Evolutionary conservation across 495 filamentous ascomycete species (phyloP), one percentile per base, ranked within the genome.

Genomic region (Chaetomidium leptoderma): DNA sequence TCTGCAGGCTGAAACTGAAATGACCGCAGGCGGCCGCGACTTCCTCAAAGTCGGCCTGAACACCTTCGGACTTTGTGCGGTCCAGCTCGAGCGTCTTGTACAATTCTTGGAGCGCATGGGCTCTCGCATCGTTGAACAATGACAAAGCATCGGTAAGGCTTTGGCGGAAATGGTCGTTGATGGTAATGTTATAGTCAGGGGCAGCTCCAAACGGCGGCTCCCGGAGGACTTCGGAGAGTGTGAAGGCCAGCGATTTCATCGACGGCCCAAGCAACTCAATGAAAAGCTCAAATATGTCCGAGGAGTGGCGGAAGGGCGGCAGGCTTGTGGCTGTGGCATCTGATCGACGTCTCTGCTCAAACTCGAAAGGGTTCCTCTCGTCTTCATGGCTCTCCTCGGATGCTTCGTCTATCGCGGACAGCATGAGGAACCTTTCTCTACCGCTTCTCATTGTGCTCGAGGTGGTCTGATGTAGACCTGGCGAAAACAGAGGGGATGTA

Each of bases 31-130:
- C 92, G 6, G 93, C 93, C 30, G 91, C 90, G 9, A 97, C 91
- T 70, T 98, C 93, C 69, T 98, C 93, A 48, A 95, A 87, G 66
- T 96, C 93, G 6, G 93, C 93, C 58, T 92, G 87, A n/a, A 89
- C 76, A 39, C 86, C 85, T 32, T 88, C 76, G 2, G 82, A 80
- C 30, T 82, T 77, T 5, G 83, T 73, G 53, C 81, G 82, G 37
- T 82, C 80, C 23, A 89, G 74, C 52, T 90, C 84, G 53, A 89
- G 87, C 40, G 78, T 84, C 57, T 83, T 85, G 70, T 97, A 97
- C 14, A 98, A 76, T 49, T 83, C 75, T 51, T 83, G 78, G 2
- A 98, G 77, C 0, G 92, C 90, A 50, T 87, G 82, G 35, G 83
- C 78, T 62, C 92, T 79, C 16, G 91, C 86, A 44, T 77, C 70